Evolutionary conservation across 345 rosid species (phyloP).

Genomic region (Anastatica hierochuntica): DNA sequence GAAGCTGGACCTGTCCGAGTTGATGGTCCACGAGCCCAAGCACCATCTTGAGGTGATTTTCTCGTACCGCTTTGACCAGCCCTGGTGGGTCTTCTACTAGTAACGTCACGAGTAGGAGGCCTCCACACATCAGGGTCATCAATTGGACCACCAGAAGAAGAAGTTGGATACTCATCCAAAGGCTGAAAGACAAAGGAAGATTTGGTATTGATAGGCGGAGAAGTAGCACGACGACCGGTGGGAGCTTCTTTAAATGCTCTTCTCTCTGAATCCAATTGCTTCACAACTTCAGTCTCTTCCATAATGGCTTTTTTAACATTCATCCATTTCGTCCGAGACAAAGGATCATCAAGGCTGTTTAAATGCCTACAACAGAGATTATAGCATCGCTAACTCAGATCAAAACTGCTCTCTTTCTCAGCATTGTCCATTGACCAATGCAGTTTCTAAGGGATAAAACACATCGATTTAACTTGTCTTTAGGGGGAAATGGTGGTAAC

Average conservation of each 20-base stretch:
- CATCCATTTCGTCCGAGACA: constrained; percentile 89
- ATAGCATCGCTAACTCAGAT: not conserved
- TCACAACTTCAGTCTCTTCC: constrained; percentile 89
- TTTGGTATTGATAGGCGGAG: constrained; percentile 78
- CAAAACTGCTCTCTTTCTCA: not conserved
- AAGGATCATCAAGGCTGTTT: constrained; percentile 67
- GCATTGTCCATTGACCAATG: not conserved
- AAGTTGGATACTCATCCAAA: constrained; percentile 87
- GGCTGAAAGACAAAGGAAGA: constrained; percentile 95
- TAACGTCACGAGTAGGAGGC: constrained; percentile 85
- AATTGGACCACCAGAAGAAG: constrained; percentile 69
- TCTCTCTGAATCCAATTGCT: constrained; percentile 88
- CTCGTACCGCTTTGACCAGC: constrained; percentile 65
- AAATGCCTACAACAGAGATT: constrained; percentile 50
- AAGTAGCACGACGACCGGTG: constrained; percentile 59
- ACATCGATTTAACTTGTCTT: not conserved
- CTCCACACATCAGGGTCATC: constrained; percentile 99
- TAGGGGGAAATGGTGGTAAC: not conserved
- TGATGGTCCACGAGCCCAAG: constrained; percentile 78
- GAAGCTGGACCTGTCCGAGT: constrained; percentile 48
- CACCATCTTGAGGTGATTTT: constrained; percentile 88
- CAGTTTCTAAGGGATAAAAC: not conserved
- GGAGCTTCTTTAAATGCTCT: constrained; percentile 85
- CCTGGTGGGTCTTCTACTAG: constrained; percentile 68
- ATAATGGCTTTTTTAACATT: constrained; percentile 75